A percentile compares a stretch with the other conserved stretches of the same genome.
These are phyloP conservation scores for Thraustochytrium sp. DNA, from an alignment of 352 stramenopile species.

Conservation along the genomic window DNA sequence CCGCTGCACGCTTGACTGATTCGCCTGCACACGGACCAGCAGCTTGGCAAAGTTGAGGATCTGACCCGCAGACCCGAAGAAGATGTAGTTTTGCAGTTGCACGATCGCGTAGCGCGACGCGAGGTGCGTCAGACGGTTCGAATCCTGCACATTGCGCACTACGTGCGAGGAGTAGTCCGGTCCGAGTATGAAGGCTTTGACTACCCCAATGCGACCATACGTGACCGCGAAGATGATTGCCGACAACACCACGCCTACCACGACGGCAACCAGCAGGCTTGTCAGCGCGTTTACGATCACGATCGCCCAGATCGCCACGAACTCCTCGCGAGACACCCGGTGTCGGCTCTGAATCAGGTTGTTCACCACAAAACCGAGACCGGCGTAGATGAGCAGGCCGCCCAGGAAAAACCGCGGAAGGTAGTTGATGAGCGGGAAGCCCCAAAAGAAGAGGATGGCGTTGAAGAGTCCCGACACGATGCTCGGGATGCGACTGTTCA, in stretches of 20 bases:
- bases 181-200: neutral
- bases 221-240: slow-evolving; percentile 17
- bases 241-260: slow-evolving; percentile 25
- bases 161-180: slow-evolving; percentile 12
- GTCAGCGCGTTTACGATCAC: slow-evolving; percentile 13
- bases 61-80: slow-evolving; percentile 27
- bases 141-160: neutral
- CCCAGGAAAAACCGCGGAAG: slow-evolving; percentile 32
- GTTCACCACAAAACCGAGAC: slow-evolving; percentile 30
- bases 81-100: slow-evolving; percentile 42
- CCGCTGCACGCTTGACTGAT: neutral
- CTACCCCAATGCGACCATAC: neutral
- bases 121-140: neutral
- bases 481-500: neutral
- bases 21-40: neutral
- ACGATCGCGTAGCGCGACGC: neutral
- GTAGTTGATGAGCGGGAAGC: slow-evolving; percentile 40
- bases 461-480: slow-evolving; percentile 25
- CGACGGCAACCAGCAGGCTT: slow-evolving; percentile 3
- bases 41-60: neutral
- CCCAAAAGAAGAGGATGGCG: slow-evolving; percentile 32
- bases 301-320: slow-evolving; percentile 33
- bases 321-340: slow-evolving; percentile 31
- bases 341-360: slow-evolving; percentile 31
- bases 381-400: slow-evolving; percentile 37